These are phyloP conservation scores for Cymbopogon citratus DNA, from an alignment of 176 grass and related monocot species.

Conservation along the genomic window DNA sequence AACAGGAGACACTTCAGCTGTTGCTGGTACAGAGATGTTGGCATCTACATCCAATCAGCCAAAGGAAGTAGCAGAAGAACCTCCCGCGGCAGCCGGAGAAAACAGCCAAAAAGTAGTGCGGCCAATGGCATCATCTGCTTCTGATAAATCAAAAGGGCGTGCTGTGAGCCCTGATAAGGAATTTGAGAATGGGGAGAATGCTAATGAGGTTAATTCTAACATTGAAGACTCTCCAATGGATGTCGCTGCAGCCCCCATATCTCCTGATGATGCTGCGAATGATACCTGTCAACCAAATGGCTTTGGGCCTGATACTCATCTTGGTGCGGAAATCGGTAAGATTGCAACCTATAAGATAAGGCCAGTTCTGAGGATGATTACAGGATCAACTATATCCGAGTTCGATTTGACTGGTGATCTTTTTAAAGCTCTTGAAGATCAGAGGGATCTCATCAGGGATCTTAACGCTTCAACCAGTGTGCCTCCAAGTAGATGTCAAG, in stretches of 20 bases:
- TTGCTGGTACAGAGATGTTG: conserved; percentile 75
- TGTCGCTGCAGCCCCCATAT: conserved; percentile 37
- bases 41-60: conserved; percentile 62
- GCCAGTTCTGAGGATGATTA: conserved; percentile 66
- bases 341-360: conserved; percentile 71
- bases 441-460: conserved; percentile 65
- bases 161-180: conserved; percentile 55
- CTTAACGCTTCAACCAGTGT: conserved; percentile 43
- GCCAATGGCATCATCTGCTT: conserved; percentile 43
- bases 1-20: conserved; percentile 51
- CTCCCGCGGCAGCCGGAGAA: conserved; percentile 36
- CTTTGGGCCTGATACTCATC: conserved; percentile 48
- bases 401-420: conserved; percentile 80
- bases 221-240: conserved; percentile 57
- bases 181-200: conserved; percentile 50
- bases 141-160: conserved; percentile 51
- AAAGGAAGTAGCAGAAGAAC: conserved; percentile 38
- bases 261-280: conserved; percentile 51
- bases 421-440: conserved; percentile 85
- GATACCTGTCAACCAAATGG: conserved; percentile 39
- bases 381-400: conserved; percentile 60
- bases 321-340: conserved; percentile 65
- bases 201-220: conserved; percentile 56
- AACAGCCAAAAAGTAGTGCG: conserved; percentile 37
- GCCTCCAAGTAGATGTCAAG: conserved; percentile 69